Evolutionary conservation across 208 protist species (phyloP), one percentile per base, ranked within the genome.

Genomic region (Angomonas ambiguus): DNA sequence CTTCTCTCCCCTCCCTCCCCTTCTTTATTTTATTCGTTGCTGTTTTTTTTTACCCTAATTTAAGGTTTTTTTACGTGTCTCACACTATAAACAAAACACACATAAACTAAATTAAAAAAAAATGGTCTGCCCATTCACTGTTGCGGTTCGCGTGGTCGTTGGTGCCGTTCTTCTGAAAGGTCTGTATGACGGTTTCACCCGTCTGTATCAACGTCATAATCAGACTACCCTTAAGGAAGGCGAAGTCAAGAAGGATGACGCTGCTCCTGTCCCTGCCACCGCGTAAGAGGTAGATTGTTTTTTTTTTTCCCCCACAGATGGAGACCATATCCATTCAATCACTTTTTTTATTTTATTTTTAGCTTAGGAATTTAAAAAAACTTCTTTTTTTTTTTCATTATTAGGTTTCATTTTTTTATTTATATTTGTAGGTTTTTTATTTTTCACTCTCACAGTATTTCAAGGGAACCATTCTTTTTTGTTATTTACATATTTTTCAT

Each of bases 111-210:
- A 45, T 45, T 30, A 35, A 35, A 45, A 30, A 4, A 65, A 25
- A 25, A 67, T 77, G 71, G 58, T 69, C 62, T 85, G 80, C 67
- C 80, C 80, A 28, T 80, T 85, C 49, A 57, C 60, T 22, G 38
- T 77, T 22, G 76, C 60, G 13, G 67, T 85, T 13, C 75, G 72
- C 34, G 63, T 75, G 25, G 69, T 61, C 11, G 51, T 82, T n/a
- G 69, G 59, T 11, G 33, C 68, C 41, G 20, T 82, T 11, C 33
- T 85, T 18, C 60, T 60, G 34, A 81, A 73, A 57, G 49, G 34
- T 30, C 51, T 82, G 22, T 69, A 79, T 67, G 65, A 76, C 24
- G 77, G 66, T 11, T 53, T 80, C 28, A 51, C 32, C 66, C 71
- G 60, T 25, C 22, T 25, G 16, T 27, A 55, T 8, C 32, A 30